A percentile compares a stretch with the other conserved stretches of the same genome.
Evolutionary conservation across 129 eudicot species (phyloP).

Genomic region (Saposhnikovia divaricata): DNA sequence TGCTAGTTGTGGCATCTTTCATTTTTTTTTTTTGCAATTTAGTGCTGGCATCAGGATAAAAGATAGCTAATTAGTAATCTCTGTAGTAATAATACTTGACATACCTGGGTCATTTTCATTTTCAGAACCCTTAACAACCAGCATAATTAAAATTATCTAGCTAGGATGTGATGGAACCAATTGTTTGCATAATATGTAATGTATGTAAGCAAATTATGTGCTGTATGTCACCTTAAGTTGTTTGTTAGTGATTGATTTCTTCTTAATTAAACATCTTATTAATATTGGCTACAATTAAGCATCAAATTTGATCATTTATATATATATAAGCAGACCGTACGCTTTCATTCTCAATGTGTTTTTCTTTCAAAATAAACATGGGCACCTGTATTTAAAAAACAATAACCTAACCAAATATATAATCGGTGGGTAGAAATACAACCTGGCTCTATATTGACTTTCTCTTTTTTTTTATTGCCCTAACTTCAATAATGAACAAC

Average conservation of each 20-base stretch:
- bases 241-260: neutral
- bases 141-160: neutral
- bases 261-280: neutral
- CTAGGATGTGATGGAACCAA: neutral
- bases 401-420: neutral
- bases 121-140: constrained; percentile 3
- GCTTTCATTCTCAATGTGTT: neutral
- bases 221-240: neutral
- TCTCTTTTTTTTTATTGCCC: neutral
- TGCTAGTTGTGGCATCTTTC: too few species aligned
- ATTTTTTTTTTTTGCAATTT: too few species aligned
- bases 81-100: neutral
- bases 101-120: constrained; percentile 10
- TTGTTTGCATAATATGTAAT: neutral
- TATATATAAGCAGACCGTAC: neutral
- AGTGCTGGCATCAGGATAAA: too few species aligned
- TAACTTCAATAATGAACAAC: neutral
- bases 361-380: neutral
- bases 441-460: neutral
- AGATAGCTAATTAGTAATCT: too few species aligned
- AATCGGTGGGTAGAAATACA: neutral
- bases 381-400: neutral
- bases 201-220: neutral
- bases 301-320: neutral
- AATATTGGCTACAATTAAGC: neutral